phyloP scores from a whole-genome alignment of 2,329 filamentous ascomycete species.

The Teratosphaeriaceae sp. region DNA sequence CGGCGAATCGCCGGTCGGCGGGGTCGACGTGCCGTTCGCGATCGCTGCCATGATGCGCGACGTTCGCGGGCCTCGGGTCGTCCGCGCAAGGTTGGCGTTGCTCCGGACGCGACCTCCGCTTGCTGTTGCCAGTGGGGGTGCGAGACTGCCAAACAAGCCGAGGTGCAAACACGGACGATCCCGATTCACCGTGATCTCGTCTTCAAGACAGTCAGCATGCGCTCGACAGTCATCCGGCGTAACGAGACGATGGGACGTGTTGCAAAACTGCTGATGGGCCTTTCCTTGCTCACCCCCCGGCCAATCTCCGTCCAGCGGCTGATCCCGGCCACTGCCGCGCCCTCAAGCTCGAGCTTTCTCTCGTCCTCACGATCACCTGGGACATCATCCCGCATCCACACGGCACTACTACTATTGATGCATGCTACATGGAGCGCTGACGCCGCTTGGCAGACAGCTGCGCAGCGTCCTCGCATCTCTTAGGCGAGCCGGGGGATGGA shows the following conservation, averaged over 20 bases:
- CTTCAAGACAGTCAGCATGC: too few species aligned
- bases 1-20: slow-evolving; percentile 5
- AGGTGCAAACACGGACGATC: too few species aligned
- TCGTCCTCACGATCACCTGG: too few species aligned
- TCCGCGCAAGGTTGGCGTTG: slow-evolving; percentile 2
- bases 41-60: slow-evolving; percentile 14
- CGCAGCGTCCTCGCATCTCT: slow-evolving; percentile 18
- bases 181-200: too few species aligned
- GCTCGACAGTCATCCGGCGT: neutral
- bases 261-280: neutral
- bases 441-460: slow-evolving; percentile 28
- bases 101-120: neutral
- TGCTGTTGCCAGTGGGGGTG: too few species aligned
- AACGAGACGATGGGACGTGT: neutral
- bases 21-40: slow-evolving; percentile 17
- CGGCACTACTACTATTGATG: slow-evolving; percentile 20
- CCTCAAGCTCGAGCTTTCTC: too few species aligned
- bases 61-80: neutral
- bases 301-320: neutral
- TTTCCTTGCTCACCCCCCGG: neutral
- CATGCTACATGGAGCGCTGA: slow-evolving; percentile 29
- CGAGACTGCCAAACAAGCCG: too few species aligned
- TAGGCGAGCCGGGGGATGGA: neutral
- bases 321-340: too few species aligned
- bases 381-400: too few species aligned